Evolutionary conservation across 345 rosid species (phyloP).

Genomic region (Litchi chinensis): DNA sequence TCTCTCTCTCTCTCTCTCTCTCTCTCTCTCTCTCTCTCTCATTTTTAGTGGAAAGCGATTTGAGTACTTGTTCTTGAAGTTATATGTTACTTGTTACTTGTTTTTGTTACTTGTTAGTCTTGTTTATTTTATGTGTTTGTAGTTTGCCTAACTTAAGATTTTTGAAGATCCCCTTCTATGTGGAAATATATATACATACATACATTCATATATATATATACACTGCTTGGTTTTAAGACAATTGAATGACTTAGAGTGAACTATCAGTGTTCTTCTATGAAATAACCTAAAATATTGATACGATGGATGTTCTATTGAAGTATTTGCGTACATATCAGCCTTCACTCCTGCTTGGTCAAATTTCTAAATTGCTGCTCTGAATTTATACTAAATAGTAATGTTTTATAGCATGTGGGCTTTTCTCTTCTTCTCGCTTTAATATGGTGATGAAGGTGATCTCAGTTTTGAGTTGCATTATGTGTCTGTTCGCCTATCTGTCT

Average conservation of each 20-base stretch:
- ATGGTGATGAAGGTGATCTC: neutral
- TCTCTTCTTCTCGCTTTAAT: neutral
- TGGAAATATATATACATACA: neutral
- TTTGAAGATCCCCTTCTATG: neutral
- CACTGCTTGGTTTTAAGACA: neutral
- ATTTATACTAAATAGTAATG: neutral
- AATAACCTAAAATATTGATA: neutral
- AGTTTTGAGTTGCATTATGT: neutral
- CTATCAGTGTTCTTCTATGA: neutral
- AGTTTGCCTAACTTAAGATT: neutral
- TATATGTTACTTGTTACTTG: neutral
- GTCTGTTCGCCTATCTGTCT: constrained; percentile 8
- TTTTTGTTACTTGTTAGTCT: neutral
- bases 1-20: neutral
- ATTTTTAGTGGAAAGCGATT: neutral
- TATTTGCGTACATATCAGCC: neutral
- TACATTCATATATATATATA: neutral
- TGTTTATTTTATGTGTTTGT: neutral
- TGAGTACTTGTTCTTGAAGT: neutral
- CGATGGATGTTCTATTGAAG: neutral
- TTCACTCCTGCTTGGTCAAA: neutral
- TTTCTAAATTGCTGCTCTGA: constrained; percentile 4
- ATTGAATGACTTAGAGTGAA: neutral
- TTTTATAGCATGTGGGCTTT: neutral
- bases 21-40: neutral